phyloP scores from a whole-genome alignment of 1,139 yeast species.

The Candida mesenterica region DNA sequence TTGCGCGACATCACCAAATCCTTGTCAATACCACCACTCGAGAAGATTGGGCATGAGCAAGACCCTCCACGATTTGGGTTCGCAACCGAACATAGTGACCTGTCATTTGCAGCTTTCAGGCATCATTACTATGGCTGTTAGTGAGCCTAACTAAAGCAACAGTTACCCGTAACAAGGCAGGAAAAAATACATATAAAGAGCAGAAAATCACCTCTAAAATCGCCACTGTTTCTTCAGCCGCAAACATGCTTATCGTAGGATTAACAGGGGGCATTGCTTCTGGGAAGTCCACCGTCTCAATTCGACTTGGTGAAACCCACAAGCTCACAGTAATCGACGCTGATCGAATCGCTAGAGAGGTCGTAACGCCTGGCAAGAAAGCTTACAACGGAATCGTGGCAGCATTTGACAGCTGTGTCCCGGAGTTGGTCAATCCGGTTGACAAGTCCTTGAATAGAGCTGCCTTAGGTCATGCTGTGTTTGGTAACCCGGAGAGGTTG shows the following conservation, averaged over 20 bases:
- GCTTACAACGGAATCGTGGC: conserved; percentile 67
- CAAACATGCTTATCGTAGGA: conserved; percentile 84
- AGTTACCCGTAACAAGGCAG: too few relatives aligned
- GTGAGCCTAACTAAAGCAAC: too few relatives aligned
- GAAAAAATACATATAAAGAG: too few relatives aligned
- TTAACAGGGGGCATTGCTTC: conserved; percentile 95
- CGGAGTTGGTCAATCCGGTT: conserved; percentile 47
- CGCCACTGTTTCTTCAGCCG: too few relatives aligned
- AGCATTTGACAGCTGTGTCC: conserved; percentile 55
- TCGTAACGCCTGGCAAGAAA: conserved; percentile 74
- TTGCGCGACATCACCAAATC: too few relatives aligned
- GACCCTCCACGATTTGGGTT: too few relatives aligned
- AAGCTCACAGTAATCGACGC: conserved; percentile 76
- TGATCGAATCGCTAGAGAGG: conserved; percentile 80
- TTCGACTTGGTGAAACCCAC: conserved; percentile 50
- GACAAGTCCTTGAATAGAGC: conserved; percentile 63
- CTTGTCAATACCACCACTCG: too few relatives aligned
- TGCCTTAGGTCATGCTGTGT: conserved; percentile 76
- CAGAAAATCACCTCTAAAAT: too few relatives aligned
- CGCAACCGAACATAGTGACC: too few relatives aligned
- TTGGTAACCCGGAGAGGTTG: conserved; percentile 59
- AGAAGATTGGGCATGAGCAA: too few relatives aligned
- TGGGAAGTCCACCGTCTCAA: conserved; percentile 91
- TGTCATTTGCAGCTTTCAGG: too few relatives aligned
- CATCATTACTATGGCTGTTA: too few relatives aligned